Conservation (phyloP, 2,329 filamentous ascomycete genomes). For the Colletotrichum liaoningense region DNA sequence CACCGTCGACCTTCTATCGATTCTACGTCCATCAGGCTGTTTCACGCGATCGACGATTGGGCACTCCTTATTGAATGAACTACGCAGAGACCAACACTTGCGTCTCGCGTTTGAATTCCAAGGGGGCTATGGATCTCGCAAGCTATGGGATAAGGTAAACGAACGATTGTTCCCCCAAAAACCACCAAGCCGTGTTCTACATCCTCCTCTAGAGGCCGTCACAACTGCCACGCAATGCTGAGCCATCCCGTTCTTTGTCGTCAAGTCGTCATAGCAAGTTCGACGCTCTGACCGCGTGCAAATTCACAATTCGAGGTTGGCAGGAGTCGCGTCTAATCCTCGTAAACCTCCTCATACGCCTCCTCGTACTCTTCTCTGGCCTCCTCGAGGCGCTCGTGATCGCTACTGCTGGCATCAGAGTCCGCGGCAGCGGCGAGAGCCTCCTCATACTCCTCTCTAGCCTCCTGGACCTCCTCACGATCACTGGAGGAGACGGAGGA, state of each 20-base stretch:
- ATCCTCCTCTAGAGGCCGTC: conserved; percentile 12
- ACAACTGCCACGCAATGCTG: conserved; percentile 32
- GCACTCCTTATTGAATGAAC: background rate
- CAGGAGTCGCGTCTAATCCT: conserved; percentile 29
- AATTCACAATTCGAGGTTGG: background rate
- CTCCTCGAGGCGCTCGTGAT: conserved; percentile 63
- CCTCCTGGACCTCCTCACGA: conserved; percentile 54
- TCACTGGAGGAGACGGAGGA: conserved; percentile 55
- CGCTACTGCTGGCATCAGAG: conserved; percentile 62
- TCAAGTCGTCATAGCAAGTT: conserved; percentile 30
- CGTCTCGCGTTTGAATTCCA: conserved; percentile 28
- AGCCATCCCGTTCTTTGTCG: conserved; percentile 16
- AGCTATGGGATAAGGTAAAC: conserved; percentile 14
- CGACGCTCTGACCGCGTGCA: conserved; percentile 1
- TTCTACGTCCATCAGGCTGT: background rate
- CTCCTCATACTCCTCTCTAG: conserved; percentile 56
- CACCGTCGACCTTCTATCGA: background rate
- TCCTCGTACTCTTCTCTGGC: conserved; percentile 63
- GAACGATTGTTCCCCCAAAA: conserved; percentile 13
- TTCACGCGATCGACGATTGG: background rate
- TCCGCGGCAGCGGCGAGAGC: conserved; percentile 51
- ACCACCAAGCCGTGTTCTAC: conserved; percentile 15
- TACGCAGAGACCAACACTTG: conserved; percentile 5
- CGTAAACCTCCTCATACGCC: conserved; percentile 58
- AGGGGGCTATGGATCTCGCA: background rate